Conservation (phyloP, 257 asterid species). For the Pogostemon cablin region DNA sequence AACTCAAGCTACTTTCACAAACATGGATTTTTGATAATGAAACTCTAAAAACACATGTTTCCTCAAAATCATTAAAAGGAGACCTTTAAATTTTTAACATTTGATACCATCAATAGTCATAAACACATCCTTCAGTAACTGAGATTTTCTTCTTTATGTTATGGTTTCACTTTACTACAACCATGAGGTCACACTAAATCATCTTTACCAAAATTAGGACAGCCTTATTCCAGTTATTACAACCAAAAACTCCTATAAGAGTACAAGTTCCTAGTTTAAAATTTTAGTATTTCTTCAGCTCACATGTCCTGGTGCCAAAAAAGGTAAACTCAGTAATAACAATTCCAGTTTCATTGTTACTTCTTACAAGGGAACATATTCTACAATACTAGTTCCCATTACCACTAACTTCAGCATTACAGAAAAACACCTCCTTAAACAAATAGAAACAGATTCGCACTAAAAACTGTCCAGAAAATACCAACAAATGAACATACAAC, state of each 20-base stretch:
- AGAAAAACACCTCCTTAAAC: background rate
- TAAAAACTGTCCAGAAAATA: too few relatives aligned
- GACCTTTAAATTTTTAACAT: slow-evolving; percentile 1
- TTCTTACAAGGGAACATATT: background rate
- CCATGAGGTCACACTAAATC: background rate
- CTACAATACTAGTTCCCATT: slow-evolving; percentile 4
- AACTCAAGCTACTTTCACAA: too few relatives aligned
- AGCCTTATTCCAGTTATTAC: background rate
- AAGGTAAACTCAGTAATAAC: background rate
- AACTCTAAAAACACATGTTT: background rate
- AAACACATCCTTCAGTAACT: slow-evolving; percentile 4
- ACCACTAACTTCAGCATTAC: slow-evolving; percentile 1
- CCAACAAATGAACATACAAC: too few relatives aligned
- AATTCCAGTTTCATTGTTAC: background rate
- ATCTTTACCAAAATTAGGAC: background rate
- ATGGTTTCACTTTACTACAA: slow-evolving; percentile 12
- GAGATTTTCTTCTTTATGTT: slow-evolving; percentile 17
- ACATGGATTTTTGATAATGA: background rate
- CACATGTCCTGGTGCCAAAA: background rate
- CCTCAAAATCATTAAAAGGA: background rate
- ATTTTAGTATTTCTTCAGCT: background rate
- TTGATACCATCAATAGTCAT: background rate
- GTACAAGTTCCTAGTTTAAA: too few relatives aligned
- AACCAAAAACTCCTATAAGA: background rate
- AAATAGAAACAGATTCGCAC: background rate